These are phyloP conservation scores for Ambrosia artemisiifolia DNA, from an alignment of 129 eudicot species.

Conservation along the genomic window DNA sequence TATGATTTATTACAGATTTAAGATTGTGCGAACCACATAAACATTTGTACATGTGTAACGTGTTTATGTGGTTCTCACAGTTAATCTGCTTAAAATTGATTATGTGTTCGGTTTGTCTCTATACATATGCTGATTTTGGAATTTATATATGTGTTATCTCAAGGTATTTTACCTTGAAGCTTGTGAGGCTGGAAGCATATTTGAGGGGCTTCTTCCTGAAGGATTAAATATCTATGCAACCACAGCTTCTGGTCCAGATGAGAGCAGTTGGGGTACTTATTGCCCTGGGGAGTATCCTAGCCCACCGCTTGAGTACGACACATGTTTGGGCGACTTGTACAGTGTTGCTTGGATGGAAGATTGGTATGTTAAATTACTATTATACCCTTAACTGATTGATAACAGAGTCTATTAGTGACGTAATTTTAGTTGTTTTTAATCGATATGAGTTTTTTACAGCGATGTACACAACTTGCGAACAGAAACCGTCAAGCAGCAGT, in stretches of 20 bases:
- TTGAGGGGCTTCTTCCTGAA: slow-evolving; percentile 84
- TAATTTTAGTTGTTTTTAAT: background rate
- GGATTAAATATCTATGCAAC: slow-evolving; percentile 94
- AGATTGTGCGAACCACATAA: background rate
- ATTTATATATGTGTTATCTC: background rate
- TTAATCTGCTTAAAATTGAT: background rate
- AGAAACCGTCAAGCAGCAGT: slow-evolving; percentile 81
- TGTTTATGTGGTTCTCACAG: background rate
- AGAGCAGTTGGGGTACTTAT: slow-evolving; percentile 96
- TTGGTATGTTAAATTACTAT: slow-evolving; percentile 29
- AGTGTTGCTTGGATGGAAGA: slow-evolving; percentile 72
- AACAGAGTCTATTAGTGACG: background rate
- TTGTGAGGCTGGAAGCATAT: slow-evolving; percentile 94
- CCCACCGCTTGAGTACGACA: slow-evolving; percentile 84
- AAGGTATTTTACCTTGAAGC: slow-evolving; percentile 76
- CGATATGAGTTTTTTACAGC: slow-evolving; percentile 38
- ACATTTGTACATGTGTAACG: background rate
- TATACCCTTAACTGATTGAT: background rate
- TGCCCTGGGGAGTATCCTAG: slow-evolving; percentile 88
- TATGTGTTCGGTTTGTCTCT: background rate
- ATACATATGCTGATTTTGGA: slow-evolving; percentile 2
- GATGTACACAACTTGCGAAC: slow-evolving; percentile 74
- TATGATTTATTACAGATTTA: background rate
- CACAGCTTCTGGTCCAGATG: slow-evolving; percentile 82
- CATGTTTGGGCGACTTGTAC: slow-evolving; percentile 97